phyloP scores from a whole-genome alignment of 495 filamentous ascomycete genomes.

The Penicillium cosmopolitanum region DNA sequence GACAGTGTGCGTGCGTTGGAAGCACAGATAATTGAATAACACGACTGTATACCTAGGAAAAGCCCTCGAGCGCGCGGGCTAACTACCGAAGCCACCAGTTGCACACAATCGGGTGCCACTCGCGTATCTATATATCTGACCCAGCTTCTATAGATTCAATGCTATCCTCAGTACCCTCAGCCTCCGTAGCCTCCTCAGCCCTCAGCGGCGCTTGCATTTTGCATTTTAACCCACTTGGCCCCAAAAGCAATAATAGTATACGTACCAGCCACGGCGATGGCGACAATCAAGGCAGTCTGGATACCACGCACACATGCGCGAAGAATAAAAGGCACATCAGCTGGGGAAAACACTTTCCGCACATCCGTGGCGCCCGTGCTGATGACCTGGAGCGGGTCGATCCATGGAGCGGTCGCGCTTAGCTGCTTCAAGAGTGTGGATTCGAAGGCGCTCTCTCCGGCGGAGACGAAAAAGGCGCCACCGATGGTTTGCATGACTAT shows the following conservation, averaged over 20 bases:
- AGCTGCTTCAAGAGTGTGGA: slow-evolving; percentile 44
- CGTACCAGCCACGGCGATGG: slow-evolving; percentile 12
- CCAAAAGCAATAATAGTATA: slow-evolving; percentile 9
- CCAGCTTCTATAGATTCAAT: no score
- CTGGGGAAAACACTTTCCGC: slow-evolving; percentile 43
- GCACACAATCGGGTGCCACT: no score
- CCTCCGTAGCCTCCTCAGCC: no score
- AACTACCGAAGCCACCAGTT: no score
- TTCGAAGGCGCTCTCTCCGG: slow-evolving; percentile 50
- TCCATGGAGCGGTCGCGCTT: slow-evolving; percentile 37
- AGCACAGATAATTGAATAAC: no score
- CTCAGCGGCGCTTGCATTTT: neutral
- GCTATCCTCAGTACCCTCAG: no score
- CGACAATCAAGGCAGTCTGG: slow-evolving; percentile 14
- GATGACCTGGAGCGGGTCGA: slow-evolving; percentile 46
- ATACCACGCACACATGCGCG: slow-evolving; percentile 16
- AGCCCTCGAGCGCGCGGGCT: no score
- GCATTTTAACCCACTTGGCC: slow-evolving; percentile 12
- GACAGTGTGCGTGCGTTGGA: no score
- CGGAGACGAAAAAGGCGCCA: no score
- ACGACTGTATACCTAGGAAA: no score
- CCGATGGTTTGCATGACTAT: no score
- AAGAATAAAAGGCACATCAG: slow-evolving; percentile 13
- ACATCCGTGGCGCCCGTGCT: slow-evolving; percentile 56
- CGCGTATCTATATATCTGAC: no score